A percentile compares a stretch with the other conserved stretches of the same genome.
Conservation (phyloP, 148 eudicot species). For the Tetragonia tetragonoides region DNA sequence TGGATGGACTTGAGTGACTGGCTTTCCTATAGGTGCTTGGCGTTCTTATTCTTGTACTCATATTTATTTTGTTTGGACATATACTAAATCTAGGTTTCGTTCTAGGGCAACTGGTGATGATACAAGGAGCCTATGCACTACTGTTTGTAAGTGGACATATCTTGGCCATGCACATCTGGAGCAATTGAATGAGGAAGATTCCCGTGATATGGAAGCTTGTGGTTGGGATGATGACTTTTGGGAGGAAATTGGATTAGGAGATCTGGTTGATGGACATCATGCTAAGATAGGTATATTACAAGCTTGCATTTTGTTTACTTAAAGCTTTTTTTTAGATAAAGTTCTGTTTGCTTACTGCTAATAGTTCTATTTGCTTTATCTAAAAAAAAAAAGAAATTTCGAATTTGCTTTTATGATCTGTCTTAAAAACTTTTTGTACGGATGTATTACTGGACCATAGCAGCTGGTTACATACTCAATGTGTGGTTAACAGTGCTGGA, state of each 20-base stretch:
- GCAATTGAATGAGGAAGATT: conserved; percentile 53
- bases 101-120: conserved; percentile 98
- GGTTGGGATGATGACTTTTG: conserved; percentile 99
- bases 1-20: conserved; percentile 99
- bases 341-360: neutral
- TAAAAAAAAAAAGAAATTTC: neutral
- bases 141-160: conserved; percentile 99
- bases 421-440: neutral
- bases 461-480: too few relatives aligned
- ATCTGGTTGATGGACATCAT: conserved; percentile 96
- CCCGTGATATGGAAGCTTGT: conserved; percentile 90
- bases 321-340: too few relatives aligned
- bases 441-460: too few relatives aligned
- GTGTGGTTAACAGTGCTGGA: too few relatives aligned
- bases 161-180: conserved; percentile 99
- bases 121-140: conserved; percentile 93
- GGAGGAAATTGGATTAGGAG: conserved; percentile 98
- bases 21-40: conserved; percentile 68
- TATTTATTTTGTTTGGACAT: neutral
- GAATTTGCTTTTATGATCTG: too few relatives aligned
- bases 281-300: conserved; percentile 75
- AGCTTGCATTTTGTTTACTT: conserved; percentile 1
- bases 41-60: neutral
- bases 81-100: neutral
- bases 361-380: neutral